Base-by-base conservation (phyloP, 768 basidiomycete species). In the Naganishia friedmannii region DNA sequence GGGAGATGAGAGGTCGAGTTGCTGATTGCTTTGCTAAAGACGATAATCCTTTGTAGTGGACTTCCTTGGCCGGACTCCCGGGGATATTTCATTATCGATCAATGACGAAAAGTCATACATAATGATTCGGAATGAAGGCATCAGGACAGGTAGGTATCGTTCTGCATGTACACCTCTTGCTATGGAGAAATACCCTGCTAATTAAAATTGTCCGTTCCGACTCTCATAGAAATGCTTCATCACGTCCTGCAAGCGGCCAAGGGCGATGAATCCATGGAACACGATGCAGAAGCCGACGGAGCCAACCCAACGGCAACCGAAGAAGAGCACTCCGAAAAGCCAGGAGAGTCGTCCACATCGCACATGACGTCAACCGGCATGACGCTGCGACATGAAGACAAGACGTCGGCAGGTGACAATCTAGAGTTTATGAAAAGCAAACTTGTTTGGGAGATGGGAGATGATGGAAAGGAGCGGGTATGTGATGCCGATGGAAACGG, bases 81-180 rank as follows among this genome's bases (percentile, higher is more conserved):
- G 88, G 10, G 95, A 97, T 74, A 87, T 98, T 63, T 90, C 93
- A 13, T 83, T 93, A 34, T 95, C 93, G 9, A 85, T 90, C 80
- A 94, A 95, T 74, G 86, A 93, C 74, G 82, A 83, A 68, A 82
- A 83, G 46, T 88, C 88, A 19, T 98, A 97, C 80, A 85, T 83
- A 26, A 76, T 87, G 65, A 90, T 99, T 57, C 86, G 92, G n/a
- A 89, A 95, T 82, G 91, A 95, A 68, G 96, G 95, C 9, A 88
- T 98, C 70, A 88, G 95, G 69, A 86, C 90, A 82, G 93, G 94
- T 91, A 72, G 15, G 42, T 42, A 10, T 42, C 76, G 84, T 81
- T 78, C 4, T 53, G 66, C 32, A 12, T 53, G 32, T 67, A 42
- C 7, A 42, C 42, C 28, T 67, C 71, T 51, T 31, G 28, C n/a